Evolutionary conservation across 1,284 basidiomycete species (phyloP).

Genomic region (Cryptococcus hybrid): DNA sequence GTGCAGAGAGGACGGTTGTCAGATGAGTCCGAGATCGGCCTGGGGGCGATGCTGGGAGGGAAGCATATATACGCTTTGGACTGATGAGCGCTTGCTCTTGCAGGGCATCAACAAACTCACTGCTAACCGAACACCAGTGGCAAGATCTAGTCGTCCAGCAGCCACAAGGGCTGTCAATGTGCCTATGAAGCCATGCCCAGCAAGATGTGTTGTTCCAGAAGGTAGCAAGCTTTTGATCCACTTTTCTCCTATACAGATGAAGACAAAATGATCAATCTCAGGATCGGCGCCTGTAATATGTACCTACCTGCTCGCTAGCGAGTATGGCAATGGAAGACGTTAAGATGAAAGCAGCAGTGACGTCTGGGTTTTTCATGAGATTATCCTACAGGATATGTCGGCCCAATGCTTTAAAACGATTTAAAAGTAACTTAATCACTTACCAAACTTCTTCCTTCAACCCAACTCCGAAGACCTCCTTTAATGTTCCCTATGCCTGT

Average conservation of each 20-base stretch:
- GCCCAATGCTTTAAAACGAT: slow-evolving; percentile 1
- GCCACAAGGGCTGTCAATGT: slow-evolving; percentile 48
- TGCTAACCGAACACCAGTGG: slow-evolving; percentile 43
- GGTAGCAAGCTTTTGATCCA: slow-evolving; percentile 29
- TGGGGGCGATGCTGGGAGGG: slow-evolving; percentile 32
- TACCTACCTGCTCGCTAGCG: slow-evolving; percentile 41
- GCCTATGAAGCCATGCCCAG: slow-evolving; percentile 49
- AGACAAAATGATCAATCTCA: too few relatives aligned
- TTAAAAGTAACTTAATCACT: slow-evolving; percentile 12
- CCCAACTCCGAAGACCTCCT: slow-evolving; percentile 48
- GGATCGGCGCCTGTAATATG: too few relatives aligned
- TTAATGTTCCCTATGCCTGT: slow-evolving; percentile 31
- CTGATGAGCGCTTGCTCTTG: not conserved
- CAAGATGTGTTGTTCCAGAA: slow-evolving; percentile 39
- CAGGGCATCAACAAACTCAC: slow-evolving; percentile 16
- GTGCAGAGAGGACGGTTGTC: slow-evolving; percentile 44
- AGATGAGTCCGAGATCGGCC: slow-evolving; percentile 20
- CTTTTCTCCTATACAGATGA: not conserved
- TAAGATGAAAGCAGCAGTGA: slow-evolving; percentile 48
- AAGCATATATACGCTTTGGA: slow-evolving; percentile 37
- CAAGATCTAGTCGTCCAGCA: slow-evolving; percentile 41
- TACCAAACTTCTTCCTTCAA: slow-evolving; percentile 44
- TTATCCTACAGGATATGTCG: slow-evolving; percentile 32
- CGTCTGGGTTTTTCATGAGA: slow-evolving; percentile 45
- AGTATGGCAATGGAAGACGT: slow-evolving; percentile 47